Evolutionary conservation across 2,329 filamentous ascomycete species (phyloP), one percentile per base, ranked within the genome.

Genomic region (Hypoxylon sp.): DNA sequence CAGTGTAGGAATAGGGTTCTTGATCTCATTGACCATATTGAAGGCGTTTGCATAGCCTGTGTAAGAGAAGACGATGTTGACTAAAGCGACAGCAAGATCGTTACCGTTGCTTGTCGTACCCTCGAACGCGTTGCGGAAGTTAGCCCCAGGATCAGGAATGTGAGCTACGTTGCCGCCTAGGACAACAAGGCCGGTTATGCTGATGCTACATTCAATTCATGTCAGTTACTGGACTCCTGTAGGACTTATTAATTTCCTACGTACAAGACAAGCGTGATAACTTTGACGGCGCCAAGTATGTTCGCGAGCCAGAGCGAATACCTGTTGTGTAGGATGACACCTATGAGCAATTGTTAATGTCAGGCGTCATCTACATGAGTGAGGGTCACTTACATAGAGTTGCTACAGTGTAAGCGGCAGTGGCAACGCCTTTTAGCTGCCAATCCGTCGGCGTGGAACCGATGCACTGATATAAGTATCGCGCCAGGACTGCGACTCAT

Each of bases 391-490:
- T 70, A 86, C 86, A 79, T 1, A 89, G 64, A 0, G 84, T 79
- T 3, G 87, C 87, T 0, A 88, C 70, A 0, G 85, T 88, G 69
- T 90, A 91, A 0, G 82, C 84, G 1, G 85, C 88, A 22, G 91
- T 77, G 0, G 89, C 89, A 2, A 91, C 84, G 1, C 88, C 89
- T 71, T 91, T 91, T 54, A 85, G 73, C 70, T 91, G 79, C 89
- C 89, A 91, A n/a, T 79, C 77, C 0, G 83, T 82, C 0, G 86
- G 83, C 0, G 74, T 75, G 0, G 78, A 73, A 0, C 81, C 84
- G 0, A 79, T 82, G 44, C 88, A 86, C 7, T 81, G 80, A 75
- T 85, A 91, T 0, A 91, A 73, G 67, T 91, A 91, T 39, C 84
- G 78, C 0, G 89, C 85, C 24, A 90, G 74, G 0, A 91, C 87